These are phyloP conservation scores for Talaromyces wortmannii DNA, from an alignment of 495 filamentous ascomycete species.

Conservation along the genomic window DNA sequence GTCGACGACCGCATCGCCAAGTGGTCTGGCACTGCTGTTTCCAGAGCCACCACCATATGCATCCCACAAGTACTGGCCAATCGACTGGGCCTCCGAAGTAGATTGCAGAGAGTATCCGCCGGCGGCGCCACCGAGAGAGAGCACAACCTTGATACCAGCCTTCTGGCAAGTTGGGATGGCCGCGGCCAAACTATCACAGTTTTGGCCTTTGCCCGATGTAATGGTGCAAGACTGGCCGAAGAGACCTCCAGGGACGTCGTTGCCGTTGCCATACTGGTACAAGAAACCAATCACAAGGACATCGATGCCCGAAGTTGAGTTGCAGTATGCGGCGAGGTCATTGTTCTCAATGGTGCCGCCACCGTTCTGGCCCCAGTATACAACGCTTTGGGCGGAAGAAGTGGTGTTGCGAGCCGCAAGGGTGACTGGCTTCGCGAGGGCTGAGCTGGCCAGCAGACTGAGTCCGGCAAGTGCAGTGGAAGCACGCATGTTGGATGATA, in stretches of 20 bases:
- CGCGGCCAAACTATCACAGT: slow-evolving; percentile 33
- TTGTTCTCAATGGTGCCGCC: slow-evolving; percentile 32
- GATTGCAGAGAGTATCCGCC: slow-evolving; percentile 31
- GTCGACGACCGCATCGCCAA: slow-evolving; percentile 46
- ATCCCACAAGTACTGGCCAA: slow-evolving; percentile 46
- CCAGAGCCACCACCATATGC: slow-evolving; percentile 27
- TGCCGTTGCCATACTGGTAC: slow-evolving; percentile 25
- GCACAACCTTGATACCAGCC: slow-evolving; percentile 39
- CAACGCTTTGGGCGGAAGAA: slow-evolving; percentile 23
- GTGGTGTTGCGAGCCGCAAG: slow-evolving; percentile 12
- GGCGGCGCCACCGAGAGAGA: slow-evolving; percentile 40
- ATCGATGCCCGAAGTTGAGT: slow-evolving; percentile 27
- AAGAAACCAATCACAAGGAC: slow-evolving; percentile 49
- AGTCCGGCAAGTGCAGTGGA: slow-evolving; percentile 16
- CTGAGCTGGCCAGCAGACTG: slow-evolving; percentile 18
- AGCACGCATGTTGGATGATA: slow-evolving; percentile 16
- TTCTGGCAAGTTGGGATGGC: slow-evolving; percentile 45
- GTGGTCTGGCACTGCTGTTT: slow-evolving; percentile 32
- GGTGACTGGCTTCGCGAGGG: slow-evolving; percentile 18
- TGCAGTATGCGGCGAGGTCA: slow-evolving; percentile 27
- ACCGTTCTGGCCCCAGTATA: slow-evolving; percentile 40
- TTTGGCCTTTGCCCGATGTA: slow-evolving; percentile 1
- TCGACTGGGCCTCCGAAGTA: slow-evolving; percentile 30
- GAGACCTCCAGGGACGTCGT: slow-evolving; percentile 17
- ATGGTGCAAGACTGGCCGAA: slow-evolving; percentile 15